Conservation (phyloP, 805 yeast species). For the Candida silvatica region DNA sequence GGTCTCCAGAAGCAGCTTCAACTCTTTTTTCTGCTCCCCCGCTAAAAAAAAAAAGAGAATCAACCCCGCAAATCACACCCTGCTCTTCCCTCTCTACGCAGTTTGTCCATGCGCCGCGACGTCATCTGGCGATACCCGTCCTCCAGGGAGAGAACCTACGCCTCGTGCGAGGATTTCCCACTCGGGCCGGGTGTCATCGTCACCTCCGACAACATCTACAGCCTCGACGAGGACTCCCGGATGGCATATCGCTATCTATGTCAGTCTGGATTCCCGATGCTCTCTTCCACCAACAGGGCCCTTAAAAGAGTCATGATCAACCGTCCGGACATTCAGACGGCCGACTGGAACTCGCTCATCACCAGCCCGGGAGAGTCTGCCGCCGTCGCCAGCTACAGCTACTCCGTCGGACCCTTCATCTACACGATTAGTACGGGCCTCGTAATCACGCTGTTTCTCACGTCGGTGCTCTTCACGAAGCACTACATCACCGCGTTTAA, state of each 20-base stretch:
- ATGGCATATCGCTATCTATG: slow-evolving; percentile 4
- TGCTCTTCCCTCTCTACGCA: no score
- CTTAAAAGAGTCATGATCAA: slow-evolving; percentile 12
- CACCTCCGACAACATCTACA: slow-evolving; percentile 6
- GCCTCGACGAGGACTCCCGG: neutral
- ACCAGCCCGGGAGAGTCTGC: slow-evolving; percentile 27
- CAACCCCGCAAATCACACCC: no score
- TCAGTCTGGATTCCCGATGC: slow-evolving; percentile 14
- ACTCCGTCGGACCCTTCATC: slow-evolving; percentile 52
- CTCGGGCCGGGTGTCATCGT: slow-evolving; percentile 26
- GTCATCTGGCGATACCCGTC: slow-evolving; percentile 27
- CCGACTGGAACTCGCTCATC: slow-evolving; percentile 42
- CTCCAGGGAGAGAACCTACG: slow-evolving; percentile 11
- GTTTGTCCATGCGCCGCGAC: no score
- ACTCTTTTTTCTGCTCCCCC: no score
- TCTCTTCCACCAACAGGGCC: slow-evolving; percentile 12
- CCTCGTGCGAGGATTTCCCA: slow-evolving; percentile 23
- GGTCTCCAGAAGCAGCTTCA: no score
- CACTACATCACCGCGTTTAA: slow-evolving; percentile 40
- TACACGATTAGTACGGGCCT: slow-evolving; percentile 58
- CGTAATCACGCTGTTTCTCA: slow-evolving; percentile 53
- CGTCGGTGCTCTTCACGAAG: slow-evolving; percentile 57
- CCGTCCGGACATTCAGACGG: slow-evolving; percentile 33
- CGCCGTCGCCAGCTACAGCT: slow-evolving; percentile 27
- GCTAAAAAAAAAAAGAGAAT: no score